These are phyloP conservation scores for Wickerhamomyces chambardii DNA, from an alignment of 805 yeast genomes.

Conservation along the genomic window DNA sequence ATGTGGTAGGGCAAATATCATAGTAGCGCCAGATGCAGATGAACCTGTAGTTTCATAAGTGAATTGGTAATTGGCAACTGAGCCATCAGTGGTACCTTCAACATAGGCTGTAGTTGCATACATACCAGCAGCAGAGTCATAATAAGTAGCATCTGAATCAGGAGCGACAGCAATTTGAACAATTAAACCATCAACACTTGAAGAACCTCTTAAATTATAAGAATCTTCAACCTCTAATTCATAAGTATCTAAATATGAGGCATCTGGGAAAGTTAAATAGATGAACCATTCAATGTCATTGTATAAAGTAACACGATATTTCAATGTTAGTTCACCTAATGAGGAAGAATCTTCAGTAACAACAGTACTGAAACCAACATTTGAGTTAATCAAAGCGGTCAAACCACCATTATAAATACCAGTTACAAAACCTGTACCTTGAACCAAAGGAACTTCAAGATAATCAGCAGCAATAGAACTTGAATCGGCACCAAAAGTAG, in stretches of 20 bases:
- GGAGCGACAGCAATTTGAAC: conserved; percentile 47
- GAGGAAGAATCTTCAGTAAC: conserved; percentile 22
- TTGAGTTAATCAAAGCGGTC: conserved; percentile 34
- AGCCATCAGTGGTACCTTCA: conserved; percentile 36
- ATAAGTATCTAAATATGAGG: conserved; percentile 18
- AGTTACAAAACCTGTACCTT: conserved; percentile 53
- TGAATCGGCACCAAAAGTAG: conserved; percentile 23
- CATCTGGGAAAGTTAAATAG: conserved; percentile 33
- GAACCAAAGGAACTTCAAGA: conserved; percentile 41
- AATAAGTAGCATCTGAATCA: conserved; percentile 27
- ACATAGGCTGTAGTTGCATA: conserved; percentile 44
- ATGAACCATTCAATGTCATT: conserved; percentile 40
- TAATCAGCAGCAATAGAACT: conserved; percentile 21
- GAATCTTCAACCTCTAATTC: conserved; percentile 23
- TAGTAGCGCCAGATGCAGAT: conserved; percentile 35
- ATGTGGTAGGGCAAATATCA: conserved; percentile 47
- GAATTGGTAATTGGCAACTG: conserved; percentile 37
- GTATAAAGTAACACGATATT: conserved; percentile 43
- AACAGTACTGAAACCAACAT: conserved; percentile 34
- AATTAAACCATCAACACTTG: conserved; percentile 26
- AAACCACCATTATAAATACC: conserved; percentile 40
- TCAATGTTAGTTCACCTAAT: conserved; percentile 29
- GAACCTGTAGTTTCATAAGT: conserved; percentile 39
- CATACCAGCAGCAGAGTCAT: conserved; percentile 64
- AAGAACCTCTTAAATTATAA: conserved; percentile 26